Percentiles rank a stretch among this genome's conserved stretches.
Conservation (phyloP, 164 flowering plant genomes). For the Litsea cubeba region DNA sequence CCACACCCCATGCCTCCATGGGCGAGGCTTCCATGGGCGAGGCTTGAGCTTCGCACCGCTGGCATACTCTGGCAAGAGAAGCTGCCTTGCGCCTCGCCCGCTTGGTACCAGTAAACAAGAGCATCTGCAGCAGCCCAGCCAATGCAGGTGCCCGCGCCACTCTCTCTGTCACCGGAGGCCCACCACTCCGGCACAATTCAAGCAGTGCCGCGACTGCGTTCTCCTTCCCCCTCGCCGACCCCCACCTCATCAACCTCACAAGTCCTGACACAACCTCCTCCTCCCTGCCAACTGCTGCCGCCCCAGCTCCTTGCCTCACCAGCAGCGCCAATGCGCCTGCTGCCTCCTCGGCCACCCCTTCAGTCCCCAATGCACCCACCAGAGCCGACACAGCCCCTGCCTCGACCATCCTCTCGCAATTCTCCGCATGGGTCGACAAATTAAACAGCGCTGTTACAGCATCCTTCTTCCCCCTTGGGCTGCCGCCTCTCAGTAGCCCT, state of each 20-base stretch:
- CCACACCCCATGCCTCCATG: constrained; percentile 51
- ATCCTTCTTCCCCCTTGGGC: constrained; percentile 73
- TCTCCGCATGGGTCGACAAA: constrained; percentile 70
- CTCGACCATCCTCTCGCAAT: constrained; percentile 57
- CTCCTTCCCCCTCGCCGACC: constrained; percentile 86
- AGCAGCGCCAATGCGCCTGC: constrained; percentile 81
- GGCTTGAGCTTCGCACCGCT: constrained; percentile 46
- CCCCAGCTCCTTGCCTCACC: constrained; percentile 70
- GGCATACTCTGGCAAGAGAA: constrained; percentile 85
- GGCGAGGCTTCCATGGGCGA: constrained; percentile 28
- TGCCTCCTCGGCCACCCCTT: constrained; percentile 88
- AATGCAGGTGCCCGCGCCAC: constrained; percentile 72
- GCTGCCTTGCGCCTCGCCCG: constrained; percentile 95
- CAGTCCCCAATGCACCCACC: constrained; percentile 54
- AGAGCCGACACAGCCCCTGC: constrained; percentile 65
- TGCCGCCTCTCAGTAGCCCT: constrained; percentile 51
- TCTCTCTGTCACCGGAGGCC: constrained; percentile 52
- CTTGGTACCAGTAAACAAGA: constrained; percentile 77
- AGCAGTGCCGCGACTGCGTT: constrained; percentile 91
- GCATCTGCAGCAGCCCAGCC: constrained; percentile 59
- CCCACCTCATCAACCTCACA: constrained; percentile 75
- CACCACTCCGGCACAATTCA: constrained; percentile 79
- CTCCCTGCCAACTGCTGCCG: constrained; percentile 64
- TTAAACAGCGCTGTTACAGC: constrained; percentile 92
- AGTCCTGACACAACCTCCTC: constrained; percentile 63